Evolutionary conservation across 2,329 filamentous ascomycete genomes (phyloP).

Genomic region (Clonostachys chloroleuca): DNA sequence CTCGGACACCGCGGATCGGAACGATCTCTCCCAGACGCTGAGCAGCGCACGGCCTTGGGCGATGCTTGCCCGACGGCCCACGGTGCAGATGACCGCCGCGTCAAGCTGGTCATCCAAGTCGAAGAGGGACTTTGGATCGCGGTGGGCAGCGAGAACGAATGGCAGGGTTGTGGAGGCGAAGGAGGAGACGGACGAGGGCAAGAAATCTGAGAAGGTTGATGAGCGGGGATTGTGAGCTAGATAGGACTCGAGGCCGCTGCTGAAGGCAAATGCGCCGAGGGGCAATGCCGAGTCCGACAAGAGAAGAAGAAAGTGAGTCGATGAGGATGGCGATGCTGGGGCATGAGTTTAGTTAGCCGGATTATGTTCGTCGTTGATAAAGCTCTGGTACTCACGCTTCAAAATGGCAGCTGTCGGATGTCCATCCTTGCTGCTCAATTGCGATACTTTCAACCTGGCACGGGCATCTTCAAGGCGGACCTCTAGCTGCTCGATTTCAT

Average conservation of each 20-base stretch:
- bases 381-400: background rate
- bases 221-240: conserved; percentile 52
- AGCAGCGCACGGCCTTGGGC: conserved; percentile 74
- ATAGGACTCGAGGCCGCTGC: conserved; percentile 77
- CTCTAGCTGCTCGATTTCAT: conserved; percentile 59
- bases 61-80: conserved; percentile 69
- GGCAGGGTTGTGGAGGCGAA: conserved; percentile 70
- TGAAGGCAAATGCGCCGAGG: conserved; percentile 84
- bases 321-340: conserved; percentile 8
- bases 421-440: conserved; percentile 9
- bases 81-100: conserved; percentile 73
- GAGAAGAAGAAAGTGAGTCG: conserved; percentile 65
- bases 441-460: conserved; percentile 29
- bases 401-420: background rate
- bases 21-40: conserved; percentile 71
- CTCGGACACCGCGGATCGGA: conserved; percentile 25
- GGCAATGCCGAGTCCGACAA: conserved; percentile 79
- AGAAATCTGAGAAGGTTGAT: conserved; percentile 48
- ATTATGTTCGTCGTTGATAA: background rate
- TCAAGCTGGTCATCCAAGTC: conserved; percentile 72
- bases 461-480: conserved; percentile 39
- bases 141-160: conserved; percentile 67
- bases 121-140: conserved; percentile 43
- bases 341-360: conserved; percentile 4
- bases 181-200: conserved; percentile 65